These are phyloP conservation scores for Phytophthora crassamura DNA, from an alignment of 352 stramenopile species.

Conservation along the genomic window DNA sequence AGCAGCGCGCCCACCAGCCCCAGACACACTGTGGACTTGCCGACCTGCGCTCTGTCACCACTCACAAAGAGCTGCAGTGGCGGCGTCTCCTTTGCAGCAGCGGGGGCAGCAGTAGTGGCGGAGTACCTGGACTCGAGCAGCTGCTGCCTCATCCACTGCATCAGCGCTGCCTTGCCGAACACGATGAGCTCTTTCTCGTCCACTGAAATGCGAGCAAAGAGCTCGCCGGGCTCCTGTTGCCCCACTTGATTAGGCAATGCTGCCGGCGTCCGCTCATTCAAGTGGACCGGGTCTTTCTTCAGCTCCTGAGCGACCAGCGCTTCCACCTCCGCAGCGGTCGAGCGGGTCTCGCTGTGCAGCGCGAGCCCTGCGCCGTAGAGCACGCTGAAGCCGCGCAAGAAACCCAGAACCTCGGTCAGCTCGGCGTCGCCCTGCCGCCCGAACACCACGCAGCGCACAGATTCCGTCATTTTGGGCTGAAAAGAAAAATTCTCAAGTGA, in stretches of 20 bases:
- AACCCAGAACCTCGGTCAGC: constrained; percentile 34
- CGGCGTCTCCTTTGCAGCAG: neutral
- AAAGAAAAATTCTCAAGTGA: neutral
- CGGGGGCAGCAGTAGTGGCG: neutral
- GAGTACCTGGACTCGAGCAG: constrained; percentile 43
- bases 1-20: constrained; percentile 93
- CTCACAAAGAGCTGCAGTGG: constrained; percentile 77
- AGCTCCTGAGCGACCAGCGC: constrained; percentile 23
- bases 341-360: constrained; percentile 35
- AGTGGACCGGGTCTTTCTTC: constrained; percentile 15
- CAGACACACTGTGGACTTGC: constrained; percentile 97
- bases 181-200: constrained; percentile 31
- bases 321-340: constrained; percentile 24
- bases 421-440: constrained; percentile 35
- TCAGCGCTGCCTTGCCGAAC: constrained; percentile 35
- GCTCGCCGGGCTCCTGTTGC: neutral
- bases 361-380: constrained; percentile 61
- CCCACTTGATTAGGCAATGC: neutral
- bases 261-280: constrained; percentile 13
- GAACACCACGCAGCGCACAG: constrained; percentile 47
- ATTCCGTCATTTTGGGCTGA: constrained; percentile 1
- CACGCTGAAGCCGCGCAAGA: constrained; percentile 61
- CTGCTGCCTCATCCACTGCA: constrained; percentile 45
- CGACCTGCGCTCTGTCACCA: constrained; percentile 90
- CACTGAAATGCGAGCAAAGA: constrained; percentile 42